Conservation (phyloP, 441 rosid genomes). For the Pelargonium fulgidum region DNA sequence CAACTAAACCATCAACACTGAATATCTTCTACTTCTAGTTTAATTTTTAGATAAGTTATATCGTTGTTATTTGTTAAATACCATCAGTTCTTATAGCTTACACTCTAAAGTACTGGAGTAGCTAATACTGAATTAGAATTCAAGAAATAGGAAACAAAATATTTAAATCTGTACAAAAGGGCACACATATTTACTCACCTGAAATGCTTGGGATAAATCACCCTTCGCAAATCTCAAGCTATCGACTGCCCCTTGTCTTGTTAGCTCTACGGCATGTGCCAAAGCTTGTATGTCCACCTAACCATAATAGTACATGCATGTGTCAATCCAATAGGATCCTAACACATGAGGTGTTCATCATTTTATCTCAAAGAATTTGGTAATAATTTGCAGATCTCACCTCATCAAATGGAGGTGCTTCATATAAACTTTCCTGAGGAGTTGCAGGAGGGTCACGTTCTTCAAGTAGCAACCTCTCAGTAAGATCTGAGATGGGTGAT, state of each 20-base stretch:
- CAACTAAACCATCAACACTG: background rate
- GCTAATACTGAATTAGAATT: background rate
- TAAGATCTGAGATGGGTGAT: slow-evolving; percentile 82
- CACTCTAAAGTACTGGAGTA: background rate
- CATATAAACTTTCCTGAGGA: slow-evolving; percentile 57
- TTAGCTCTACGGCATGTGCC: slow-evolving; percentile 90
- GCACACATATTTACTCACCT: slow-evolving; percentile 37
- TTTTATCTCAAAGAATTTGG: slow-evolving; percentile 13
- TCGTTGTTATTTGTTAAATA: background rate
- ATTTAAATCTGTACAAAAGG: background rate
- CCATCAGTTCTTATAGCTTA: background rate
- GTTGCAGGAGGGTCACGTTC: slow-evolving; percentile 73
- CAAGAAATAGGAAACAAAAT: slow-evolving; percentile 14
- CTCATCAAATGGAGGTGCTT: slow-evolving; percentile 91
- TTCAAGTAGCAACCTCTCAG: slow-evolving; percentile 72
- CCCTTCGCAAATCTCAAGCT: slow-evolving; percentile 92
- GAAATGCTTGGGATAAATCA: slow-evolving; percentile 85
- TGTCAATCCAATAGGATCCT: slow-evolving; percentile 6
- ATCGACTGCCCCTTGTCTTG: slow-evolving; percentile 93
- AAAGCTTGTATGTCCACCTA: slow-evolving; percentile 97
- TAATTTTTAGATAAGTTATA: background rate
- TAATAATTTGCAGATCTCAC: slow-evolving; percentile 29
- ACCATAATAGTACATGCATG: slow-evolving; percentile 9
- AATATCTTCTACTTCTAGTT: too few relatives aligned
- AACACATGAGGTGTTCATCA: slow-evolving; percentile 11